Percentiles rank a stretch among this genome's conserved stretches.
These are phyloP conservation scores for Sclerotiophoma versabilis DNA, from an alignment of 2,329 filamentous ascomycete species.

Conservation along the genomic window DNA sequence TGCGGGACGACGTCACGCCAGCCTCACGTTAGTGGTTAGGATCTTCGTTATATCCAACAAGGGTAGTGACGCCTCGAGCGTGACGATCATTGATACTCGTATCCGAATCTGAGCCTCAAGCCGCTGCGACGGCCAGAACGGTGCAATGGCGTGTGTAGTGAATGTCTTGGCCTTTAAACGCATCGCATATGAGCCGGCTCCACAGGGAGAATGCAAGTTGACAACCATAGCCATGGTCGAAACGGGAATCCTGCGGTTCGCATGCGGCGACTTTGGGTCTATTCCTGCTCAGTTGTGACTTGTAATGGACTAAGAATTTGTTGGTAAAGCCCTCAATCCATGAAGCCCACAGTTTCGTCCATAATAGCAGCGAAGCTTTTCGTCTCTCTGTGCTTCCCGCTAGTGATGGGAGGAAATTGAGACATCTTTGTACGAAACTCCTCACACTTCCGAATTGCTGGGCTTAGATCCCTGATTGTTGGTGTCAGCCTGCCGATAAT, in stretches of 20 bases:
- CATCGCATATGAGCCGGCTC: too few species aligned
- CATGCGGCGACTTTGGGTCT: not conserved
- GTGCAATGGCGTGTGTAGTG: too few species aligned
- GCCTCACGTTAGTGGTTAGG: not conserved
- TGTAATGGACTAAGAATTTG: not conserved
- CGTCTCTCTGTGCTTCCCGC: constrained; percentile 45
- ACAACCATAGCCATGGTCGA: not conserved
- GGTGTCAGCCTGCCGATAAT: not conserved
- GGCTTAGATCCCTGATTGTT: constrained; percentile 52
- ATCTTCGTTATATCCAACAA: too few species aligned
- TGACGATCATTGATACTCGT: too few species aligned
- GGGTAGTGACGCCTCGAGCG: too few species aligned
- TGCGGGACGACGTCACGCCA: constrained; percentile 4
- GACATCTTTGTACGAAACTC: constrained; percentile 41
- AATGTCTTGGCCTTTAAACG: too few species aligned
- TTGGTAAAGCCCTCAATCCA: constrained; percentile 38
- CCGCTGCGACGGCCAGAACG: too few species aligned
- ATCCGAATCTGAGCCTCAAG: too few species aligned
- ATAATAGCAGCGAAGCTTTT: constrained; percentile 46
- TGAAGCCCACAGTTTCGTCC: constrained; percentile 46
- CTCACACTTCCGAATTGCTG: constrained; percentile 59
- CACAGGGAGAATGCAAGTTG: not conserved
- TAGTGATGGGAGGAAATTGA: constrained; percentile 45
- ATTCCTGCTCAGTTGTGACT: too few species aligned
- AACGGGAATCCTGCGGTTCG: not conserved